Conservation (phyloP, 805 yeast species). For the Cyberlindnera mycetangii region DNA sequence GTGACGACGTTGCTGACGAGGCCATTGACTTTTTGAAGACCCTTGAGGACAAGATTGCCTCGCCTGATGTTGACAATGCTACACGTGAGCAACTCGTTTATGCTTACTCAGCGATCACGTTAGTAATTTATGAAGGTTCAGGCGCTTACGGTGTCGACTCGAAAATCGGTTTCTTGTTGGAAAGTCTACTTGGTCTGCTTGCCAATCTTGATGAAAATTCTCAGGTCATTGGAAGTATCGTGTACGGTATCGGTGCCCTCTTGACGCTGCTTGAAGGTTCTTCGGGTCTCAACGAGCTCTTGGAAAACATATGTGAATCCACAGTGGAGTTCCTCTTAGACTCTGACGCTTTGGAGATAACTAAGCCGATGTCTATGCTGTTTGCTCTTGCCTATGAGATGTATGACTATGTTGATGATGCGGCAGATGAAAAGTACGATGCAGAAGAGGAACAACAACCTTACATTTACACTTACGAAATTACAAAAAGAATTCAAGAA, state of each 20-base stretch:
- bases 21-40: conserved; percentile 16
- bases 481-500: conserved; percentile 38
- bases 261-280: conserved; percentile 21
- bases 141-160: conserved; percentile 29
- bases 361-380: conserved; percentile 27
- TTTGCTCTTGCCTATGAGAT: conserved; percentile 27
- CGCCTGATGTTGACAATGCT: conserved; percentile 14
- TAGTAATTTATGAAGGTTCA: conserved; percentile 26
- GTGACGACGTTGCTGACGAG: conserved; percentile 24
- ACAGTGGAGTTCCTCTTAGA: conserved; percentile 20
- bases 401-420: conserved; percentile 37
- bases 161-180: conserved; percentile 19
- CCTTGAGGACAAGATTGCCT: conserved; percentile 21
- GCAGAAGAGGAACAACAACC: conserved; percentile 48
- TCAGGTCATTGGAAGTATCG: conserved; percentile 17
- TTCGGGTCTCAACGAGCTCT: conserved; percentile 18
- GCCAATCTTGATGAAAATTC: conserved; percentile 14
- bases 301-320: conserved; percentile 24
- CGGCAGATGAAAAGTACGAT: conserved; percentile 37
- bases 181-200: conserved; percentile 13
- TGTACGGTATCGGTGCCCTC: conserved; percentile 26
- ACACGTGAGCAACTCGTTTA: conserved; percentile 22
- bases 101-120: conserved; percentile 23
- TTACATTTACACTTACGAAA: conserved; percentile 49
- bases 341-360: conserved; percentile 19